Conservation (phyloP, 148 eudicot species). For the Cornus controversa region DNA sequence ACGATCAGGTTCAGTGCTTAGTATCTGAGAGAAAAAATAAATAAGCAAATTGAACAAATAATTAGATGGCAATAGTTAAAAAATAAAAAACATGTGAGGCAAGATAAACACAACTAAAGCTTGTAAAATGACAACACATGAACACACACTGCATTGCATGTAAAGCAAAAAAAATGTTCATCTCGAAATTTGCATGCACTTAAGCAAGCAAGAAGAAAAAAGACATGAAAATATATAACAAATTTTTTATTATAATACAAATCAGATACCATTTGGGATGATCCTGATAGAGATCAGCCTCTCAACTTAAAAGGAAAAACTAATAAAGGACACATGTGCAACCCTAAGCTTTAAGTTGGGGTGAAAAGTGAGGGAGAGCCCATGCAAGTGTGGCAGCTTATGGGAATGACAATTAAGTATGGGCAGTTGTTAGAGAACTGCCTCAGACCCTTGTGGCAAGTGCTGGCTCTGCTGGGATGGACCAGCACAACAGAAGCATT, state of each 20-base stretch:
- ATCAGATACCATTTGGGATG: background rate
- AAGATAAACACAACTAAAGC: background rate
- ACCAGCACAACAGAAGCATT: too few relatives aligned
- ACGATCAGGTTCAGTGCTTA: conserved; percentile 59
- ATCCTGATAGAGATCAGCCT: background rate
- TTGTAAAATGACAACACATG: background rate
- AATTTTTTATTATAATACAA: background rate
- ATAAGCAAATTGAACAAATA: background rate
- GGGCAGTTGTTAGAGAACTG: too few relatives aligned
- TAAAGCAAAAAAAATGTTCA: background rate
- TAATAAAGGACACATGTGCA: background rate
- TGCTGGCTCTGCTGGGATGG: too few relatives aligned
- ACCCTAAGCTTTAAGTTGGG: background rate
- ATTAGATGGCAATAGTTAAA: background rate
- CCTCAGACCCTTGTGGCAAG: too few relatives aligned
- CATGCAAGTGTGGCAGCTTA: background rate
- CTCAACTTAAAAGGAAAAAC: background rate
- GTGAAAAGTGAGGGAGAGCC: background rate
- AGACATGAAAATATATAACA: background rate
- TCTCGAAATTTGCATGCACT: background rate
- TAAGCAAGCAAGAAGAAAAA: background rate
- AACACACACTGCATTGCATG: background rate
- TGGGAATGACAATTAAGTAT: too few relatives aligned
- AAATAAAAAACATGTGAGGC: background rate
- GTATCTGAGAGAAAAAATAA: conserved; percentile 42